phyloP scores from a whole-genome alignment of 805 yeast genomes.

The Wickerhamomyces rabaulensis region DNA sequence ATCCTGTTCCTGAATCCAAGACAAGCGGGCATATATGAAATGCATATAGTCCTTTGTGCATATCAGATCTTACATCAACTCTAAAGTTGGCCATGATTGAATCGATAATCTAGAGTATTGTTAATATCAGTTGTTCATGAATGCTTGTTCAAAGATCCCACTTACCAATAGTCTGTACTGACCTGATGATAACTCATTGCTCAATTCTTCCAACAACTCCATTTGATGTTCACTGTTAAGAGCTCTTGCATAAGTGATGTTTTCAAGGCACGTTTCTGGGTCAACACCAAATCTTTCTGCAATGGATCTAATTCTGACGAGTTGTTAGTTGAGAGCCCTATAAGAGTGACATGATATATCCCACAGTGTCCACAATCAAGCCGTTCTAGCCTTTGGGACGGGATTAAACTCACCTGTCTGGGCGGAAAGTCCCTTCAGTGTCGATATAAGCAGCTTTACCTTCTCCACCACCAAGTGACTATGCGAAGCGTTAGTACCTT shows the following conservation, averaged over 20 bases:
- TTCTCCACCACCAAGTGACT: slow-evolving; percentile 70
- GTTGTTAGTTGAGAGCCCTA: background rate
- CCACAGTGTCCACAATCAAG: background rate
- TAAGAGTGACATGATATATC: background rate
- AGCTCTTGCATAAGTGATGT: slow-evolving; percentile 71
- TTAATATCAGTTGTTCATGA: background rate
- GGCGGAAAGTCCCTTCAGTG: slow-evolving; percentile 79
- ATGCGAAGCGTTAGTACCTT: background rate
- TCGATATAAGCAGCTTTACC: slow-evolving; percentile 78
- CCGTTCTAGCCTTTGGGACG: background rate
- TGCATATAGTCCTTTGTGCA: background rate
- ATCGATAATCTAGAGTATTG: slow-evolving; percentile 35
- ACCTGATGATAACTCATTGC: slow-evolving; percentile 62
- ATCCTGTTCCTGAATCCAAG: background rate
- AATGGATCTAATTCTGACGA: slow-evolving; percentile 46
- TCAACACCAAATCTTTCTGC: slow-evolving; percentile 67
- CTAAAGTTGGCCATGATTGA: slow-evolving; percentile 77
- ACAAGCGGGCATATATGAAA: background rate
- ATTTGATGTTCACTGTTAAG: slow-evolving; percentile 75
- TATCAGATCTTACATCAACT: slow-evolving; percentile 44
- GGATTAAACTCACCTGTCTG: slow-evolving; percentile 43
- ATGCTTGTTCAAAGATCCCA: background rate
- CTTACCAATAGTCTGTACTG: slow-evolving; percentile 45
- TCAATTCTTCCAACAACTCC: slow-evolving; percentile 64
- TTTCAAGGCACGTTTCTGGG: slow-evolving; percentile 63